A percentile compares a stretch with the other conserved stretches of the same genome.
These are phyloP conservation scores for Eutrema salsugineum DNA, from an alignment of 441 rosid genomes.

Conservation along the genomic window DNA sequence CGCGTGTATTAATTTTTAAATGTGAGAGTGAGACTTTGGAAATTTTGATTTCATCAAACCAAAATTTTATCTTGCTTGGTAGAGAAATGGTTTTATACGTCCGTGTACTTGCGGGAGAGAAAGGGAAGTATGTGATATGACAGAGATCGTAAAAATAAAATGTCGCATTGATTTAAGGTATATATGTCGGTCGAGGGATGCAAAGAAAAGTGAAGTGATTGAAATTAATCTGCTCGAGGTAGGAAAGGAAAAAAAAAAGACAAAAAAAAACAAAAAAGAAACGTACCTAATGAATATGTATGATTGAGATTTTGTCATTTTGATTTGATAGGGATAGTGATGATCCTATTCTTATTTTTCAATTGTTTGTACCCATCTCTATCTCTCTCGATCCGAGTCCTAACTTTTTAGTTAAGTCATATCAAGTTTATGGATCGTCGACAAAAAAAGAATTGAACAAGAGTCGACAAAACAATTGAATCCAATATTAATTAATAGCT, in stretches of 20 bases:
- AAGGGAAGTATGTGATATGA: background rate
- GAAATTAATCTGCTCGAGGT: slow-evolving; percentile 7
- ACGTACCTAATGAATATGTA: slow-evolving; percentile 21
- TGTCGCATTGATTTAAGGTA: slow-evolving; percentile 10
- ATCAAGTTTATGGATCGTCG: slow-evolving; percentile 18
- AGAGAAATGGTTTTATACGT: background rate
- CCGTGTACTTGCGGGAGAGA: background rate
- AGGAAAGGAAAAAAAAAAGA: background rate
- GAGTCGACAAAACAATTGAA: slow-evolving; percentile 1
- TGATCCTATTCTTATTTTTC: slow-evolving; percentile 11
- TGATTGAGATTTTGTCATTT: slow-evolving; percentile 27
- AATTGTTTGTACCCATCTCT: slow-evolving; percentile 15
- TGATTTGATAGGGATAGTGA: slow-evolving; percentile 28
- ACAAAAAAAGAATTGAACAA: too few species aligned
- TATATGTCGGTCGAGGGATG: slow-evolving; percentile 17
- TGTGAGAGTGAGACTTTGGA: background rate
- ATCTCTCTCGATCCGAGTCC: slow-evolving; percentile 13
- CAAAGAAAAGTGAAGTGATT: slow-evolving; percentile 10
- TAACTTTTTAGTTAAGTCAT: slow-evolving; percentile 17
- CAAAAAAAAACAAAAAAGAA: background rate
- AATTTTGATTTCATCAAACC: background rate
- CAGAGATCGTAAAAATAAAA: slow-evolving; percentile 20
- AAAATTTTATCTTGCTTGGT: background rate
- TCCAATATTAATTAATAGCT: background rate
- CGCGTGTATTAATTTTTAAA: background rate